Evolutionary conservation across 2,329 filamentous ascomycete species (phyloP), one percentile per base, ranked within the genome.

Genomic region (Xylaria sp.): DNA sequence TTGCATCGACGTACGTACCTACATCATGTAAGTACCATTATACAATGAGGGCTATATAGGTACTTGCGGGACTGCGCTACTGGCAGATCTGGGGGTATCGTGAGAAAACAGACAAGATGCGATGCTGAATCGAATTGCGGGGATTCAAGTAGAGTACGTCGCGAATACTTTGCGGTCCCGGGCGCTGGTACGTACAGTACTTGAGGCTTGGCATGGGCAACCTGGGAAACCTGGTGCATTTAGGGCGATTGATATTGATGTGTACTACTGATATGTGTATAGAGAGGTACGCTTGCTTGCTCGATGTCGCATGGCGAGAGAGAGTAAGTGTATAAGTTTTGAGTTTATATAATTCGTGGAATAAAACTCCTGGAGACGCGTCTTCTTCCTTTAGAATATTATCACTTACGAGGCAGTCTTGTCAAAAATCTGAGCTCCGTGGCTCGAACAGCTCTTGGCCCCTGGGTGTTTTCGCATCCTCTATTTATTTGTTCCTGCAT

Each of bases 21-120:
- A 54, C 37, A 31, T 23, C 41, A 63, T 50, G 61, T 65, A 61
- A 41, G 61, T 65, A 61, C 56, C 56, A 56, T 67, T 67, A 28
- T 28, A 67, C 60, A 48, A 46, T 51, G 46, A 65, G 39, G 56
- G 46, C 69, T 67, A 65, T 74, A 75, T 76, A 75, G 75, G 74
- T 76, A 76, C 75, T 63, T 76, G 74, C 70, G 73, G 72, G 71
- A 75, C 73, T 67, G 34, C 34, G 4, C 34, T 46, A 56, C 73
- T 67, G 55, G 60, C 54, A 68, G 51, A 46, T 69, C 58, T 72
- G 18, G 34, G 71, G 71, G 73, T 75, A 76, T 76, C 74, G 73
- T 73, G 75, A 74, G 44, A 46, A 46, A 46, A 28, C 23, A 28
- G 5, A 28, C 28, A 25, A 25, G 41, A 46, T 46, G 41, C 50